Percentiles rank a stretch among this genome's conserved stretches.
Evolutionary conservation across 1,284 basidiomycete species (phyloP).

Genomic region (Thelephora terrestris): DNA sequence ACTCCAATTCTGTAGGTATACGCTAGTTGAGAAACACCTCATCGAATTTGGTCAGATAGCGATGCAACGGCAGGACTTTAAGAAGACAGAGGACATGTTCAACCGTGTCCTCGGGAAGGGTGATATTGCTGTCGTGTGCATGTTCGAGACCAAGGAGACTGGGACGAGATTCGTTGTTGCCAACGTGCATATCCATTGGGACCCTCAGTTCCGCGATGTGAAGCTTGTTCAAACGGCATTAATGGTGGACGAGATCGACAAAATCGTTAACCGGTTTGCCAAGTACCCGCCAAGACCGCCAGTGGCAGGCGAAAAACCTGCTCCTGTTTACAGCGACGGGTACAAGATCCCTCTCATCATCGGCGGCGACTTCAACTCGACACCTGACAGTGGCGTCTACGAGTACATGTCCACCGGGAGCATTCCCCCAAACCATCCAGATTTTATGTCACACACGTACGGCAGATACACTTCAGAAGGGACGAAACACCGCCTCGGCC

Average conservation of each 20-base stretch:
- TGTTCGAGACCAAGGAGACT: constrained; percentile 81
- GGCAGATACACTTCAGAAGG: constrained; percentile 92
- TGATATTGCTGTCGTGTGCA: constrained; percentile 83
- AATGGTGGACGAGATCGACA: constrained; percentile 88
- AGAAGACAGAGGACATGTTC: constrained; percentile 99
- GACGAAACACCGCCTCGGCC: constrained; percentile 65
- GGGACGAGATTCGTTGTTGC: constrained; percentile 85
- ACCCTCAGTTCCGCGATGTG: constrained; percentile 89
- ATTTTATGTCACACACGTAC: constrained; percentile 90
- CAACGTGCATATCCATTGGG: constrained; percentile 93
- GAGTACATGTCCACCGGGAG: constrained; percentile 79
- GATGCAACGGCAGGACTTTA: constrained; percentile 91
- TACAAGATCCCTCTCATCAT: constrained; percentile 88
- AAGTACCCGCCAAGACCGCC: constrained; percentile 65
- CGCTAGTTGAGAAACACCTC: constrained; percentile 88
- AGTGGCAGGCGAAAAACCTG: constrained; percentile 25
- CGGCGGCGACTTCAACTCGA: constrained; percentile 93
- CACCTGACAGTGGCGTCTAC: constrained; percentile 83
- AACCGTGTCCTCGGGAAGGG: constrained; percentile 96
- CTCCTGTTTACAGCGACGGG: constrained; percentile 70
- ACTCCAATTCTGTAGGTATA: constrained; percentile 48
- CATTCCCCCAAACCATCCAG: constrained; percentile 70
- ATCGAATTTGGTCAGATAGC: constrained; percentile 94
- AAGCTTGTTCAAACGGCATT: constrained; percentile 95
- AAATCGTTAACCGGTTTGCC: constrained; percentile 79